These are phyloP conservation scores for Xylariaceae sp. DNA, from an alignment of 2,329 filamentous ascomycete species.

Conservation along the genomic window DNA sequence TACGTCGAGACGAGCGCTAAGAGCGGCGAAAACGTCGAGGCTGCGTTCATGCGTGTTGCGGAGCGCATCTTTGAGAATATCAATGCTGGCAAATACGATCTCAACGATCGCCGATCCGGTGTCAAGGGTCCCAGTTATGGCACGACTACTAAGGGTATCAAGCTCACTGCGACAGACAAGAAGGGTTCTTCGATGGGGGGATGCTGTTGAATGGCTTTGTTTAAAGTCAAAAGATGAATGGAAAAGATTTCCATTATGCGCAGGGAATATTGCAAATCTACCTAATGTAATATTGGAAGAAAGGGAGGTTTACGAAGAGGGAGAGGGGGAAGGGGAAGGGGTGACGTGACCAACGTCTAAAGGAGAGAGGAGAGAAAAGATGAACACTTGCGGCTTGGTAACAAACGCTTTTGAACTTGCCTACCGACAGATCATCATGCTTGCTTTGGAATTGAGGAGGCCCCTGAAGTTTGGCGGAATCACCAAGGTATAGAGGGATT, in stretches of 20 bases:
- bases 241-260: not conserved
- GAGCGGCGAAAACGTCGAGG: constrained; percentile 88
- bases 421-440: not conserved
- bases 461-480: not conserved
- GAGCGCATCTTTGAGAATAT: constrained; percentile 97
- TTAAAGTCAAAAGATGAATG: not conserved
- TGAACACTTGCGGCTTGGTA: not conserved
- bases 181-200: constrained; percentile 41
- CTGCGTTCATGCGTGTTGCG: constrained; percentile 86
- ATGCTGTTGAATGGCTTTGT: constrained; percentile 35
- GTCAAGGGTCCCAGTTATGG: constrained; percentile 68
- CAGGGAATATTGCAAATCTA: not conserved
- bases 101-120: constrained; percentile 86
- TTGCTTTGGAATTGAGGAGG: not conserved
- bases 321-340: not conserved
- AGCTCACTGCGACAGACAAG: constrained; percentile 37
- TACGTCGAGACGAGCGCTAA: constrained; percentile 97
- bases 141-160: constrained; percentile 42
- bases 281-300: constrained; percentile 12
- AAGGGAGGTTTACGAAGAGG: not conserved
- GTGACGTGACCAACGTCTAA: too few species aligned
- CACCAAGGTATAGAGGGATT: not conserved
- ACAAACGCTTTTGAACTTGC: not conserved
- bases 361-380: too few species aligned
- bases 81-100: constrained; percentile 86